Base-by-base conservation (phyloP, 345 rosid genomes). In the Eucalyptus cloeziana region DNA sequence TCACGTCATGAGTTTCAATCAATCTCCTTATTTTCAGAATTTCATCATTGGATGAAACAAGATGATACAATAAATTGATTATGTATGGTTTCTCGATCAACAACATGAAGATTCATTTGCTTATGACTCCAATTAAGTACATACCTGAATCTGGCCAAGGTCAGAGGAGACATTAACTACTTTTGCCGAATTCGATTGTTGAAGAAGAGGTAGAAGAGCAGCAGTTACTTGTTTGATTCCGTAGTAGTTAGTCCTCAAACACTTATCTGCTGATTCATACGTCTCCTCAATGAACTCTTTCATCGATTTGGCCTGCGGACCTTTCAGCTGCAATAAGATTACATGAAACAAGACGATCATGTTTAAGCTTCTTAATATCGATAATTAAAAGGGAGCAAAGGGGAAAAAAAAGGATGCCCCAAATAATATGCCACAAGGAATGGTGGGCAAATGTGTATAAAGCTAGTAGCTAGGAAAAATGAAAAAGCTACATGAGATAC, bases 131-230 rank as follows among this genome's bases (percentile, higher is more conserved):
- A 13, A 27, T 60, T 11, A 60, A 60, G 13, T 30, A 33, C 27
- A 10, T 80, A 89, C 92, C 88, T 88, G 87, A 31, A 87, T 49
- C 89, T 25, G 87, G 56, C 90, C 91, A 24, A 88, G 2, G 27
- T n/a, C 10, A 49, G 91, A 92, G 86, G 92, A 83, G 27, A 89
- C 58, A 71, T 92, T 92, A 10, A 92, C 89, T 25, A 88, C 76
- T 60, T 54, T 91, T 25, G 91, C 52, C 12, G 83, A 89, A 52
- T 52, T 16, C 3, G 93, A 87, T 13, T 49, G 89, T 37, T 89
- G 89, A 79, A 86, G 88, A 45, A 87, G 86, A 12, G 90, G 90
- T 51, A 90, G 60, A 25, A 90, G 86, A 31, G 87, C 89, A 49
- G 56, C 88, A 15, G 90, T 90, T 86, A 90, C 76, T 24, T 56